These are phyloP conservation scores for Aspergillus baeticus DNA, from an alignment of 495 filamentous ascomycete species.

Conservation along the genomic window DNA sequence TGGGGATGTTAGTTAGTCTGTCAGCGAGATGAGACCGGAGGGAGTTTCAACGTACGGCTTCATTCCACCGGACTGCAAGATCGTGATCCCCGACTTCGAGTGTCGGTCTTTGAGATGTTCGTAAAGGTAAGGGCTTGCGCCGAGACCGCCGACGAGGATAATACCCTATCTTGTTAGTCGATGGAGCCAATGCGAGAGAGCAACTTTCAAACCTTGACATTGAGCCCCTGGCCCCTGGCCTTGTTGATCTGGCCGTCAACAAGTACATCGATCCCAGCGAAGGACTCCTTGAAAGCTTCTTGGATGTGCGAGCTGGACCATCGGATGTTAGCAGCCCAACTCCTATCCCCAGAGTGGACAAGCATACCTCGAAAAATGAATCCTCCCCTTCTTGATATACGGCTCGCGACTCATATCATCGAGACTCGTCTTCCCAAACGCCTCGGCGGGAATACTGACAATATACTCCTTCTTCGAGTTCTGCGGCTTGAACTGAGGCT, in stretches of 20 bases:
- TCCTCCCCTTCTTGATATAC: conserved; percentile 7
- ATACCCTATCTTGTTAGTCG: not conserved
- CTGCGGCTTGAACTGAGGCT: conserved; percentile 9
- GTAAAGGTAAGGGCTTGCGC: conserved; percentile 11
- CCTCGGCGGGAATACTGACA: conserved; percentile 9
- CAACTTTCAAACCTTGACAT: conserved; percentile 5
- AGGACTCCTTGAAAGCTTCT: conserved; percentile 5
- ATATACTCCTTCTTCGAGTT: conserved; percentile 7
- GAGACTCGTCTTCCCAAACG: conserved; percentile 6
- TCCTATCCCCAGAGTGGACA: not conserved
- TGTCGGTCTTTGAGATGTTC: conserved; percentile 9
- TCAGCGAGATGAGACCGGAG: not conserved
- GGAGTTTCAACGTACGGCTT: conserved; percentile 1
- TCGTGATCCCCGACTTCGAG: not conserved
- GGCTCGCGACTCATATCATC: conserved; percentile 11
- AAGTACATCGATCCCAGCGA: conserved; percentile 2
- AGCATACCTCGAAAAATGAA: conserved; percentile 7
- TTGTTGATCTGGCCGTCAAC: conserved; percentile 4
- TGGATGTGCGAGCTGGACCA: conserved; percentile 8
- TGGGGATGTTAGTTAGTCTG: not conserved
- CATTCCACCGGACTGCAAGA: conserved; percentile 8
- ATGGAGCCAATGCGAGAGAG: not conserved
- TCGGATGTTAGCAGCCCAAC: not conserved
- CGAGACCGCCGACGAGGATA: conserved; percentile 12
- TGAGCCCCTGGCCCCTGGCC: not conserved